Base-by-base conservation (phyloP, 2,329 filamentous ascomycete genomes). In the Xylariales sp. region DNA sequence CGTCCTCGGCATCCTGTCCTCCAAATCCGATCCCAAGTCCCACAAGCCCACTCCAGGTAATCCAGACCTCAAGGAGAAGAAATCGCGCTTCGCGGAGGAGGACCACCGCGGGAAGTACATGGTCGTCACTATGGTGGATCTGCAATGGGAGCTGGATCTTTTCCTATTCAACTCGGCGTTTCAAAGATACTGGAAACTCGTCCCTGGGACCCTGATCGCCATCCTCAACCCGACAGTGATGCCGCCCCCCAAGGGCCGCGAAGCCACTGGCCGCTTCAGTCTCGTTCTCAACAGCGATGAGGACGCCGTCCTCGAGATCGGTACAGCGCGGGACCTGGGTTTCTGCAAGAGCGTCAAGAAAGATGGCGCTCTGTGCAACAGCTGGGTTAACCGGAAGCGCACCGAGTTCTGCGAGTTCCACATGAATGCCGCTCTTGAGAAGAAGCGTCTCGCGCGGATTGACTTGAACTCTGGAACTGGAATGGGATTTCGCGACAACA, bases 361-460 rank as follows among this genome's bases (percentile, higher is more conserved):
- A 56, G 88, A 96, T 57, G 91, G 93, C 28, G 76, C 86, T 43
- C 68, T 76, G 34, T 98, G 93, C 62, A 80, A 77, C 24, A 69
- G 78, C 20, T 98, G 93, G 93, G 74, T 98, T 45, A 91, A 98
- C 61, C 80, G 78, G 50, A 81, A 88, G 40, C 87, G 89, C 54
- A 95, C 90, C 0, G 83, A 95, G 53, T 88, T 86, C 59, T 98
- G 93, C 65, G 89, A 95, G 50, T 98, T 85, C 52, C 93, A 98
- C 62, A 80, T 95, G 51, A 89, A 94, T 52, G 70, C 88, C 19
- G 84, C 88, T 19, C 68, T 97, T 3, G 77, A 82, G 41, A 90
- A 87, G 57, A 80, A 57, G 40, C 69, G 71, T 21, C 55, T 51
- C 20, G 52, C 49, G 0, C 45, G 55, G 8, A 53, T 60, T 34